These are phyloP conservation scores for Kwoniella sp. DNA, from an alignment of 768 basidiomycete species.

Conservation along the genomic window DNA sequence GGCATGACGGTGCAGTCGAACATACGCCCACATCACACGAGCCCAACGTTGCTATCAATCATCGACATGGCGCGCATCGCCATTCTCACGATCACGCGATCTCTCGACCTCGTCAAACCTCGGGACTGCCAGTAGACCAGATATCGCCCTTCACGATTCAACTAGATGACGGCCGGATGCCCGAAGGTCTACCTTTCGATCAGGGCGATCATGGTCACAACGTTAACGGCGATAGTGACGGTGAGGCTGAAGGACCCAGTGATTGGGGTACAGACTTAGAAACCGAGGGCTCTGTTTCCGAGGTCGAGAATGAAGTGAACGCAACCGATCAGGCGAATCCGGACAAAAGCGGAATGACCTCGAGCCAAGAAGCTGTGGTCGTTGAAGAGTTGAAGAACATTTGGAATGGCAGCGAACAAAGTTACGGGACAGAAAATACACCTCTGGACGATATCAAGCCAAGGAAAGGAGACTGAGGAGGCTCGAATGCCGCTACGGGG, in stretches of 20 bases:
- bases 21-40: neutral
- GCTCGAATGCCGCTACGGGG: too few species aligned
- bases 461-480: too few species aligned
- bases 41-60: neutral
- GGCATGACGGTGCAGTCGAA: neutral
- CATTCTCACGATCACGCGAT: neutral
- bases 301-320: slow-evolving; percentile 30
- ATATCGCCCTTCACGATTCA: slow-evolving; percentile 12
- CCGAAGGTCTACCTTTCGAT: neutral
- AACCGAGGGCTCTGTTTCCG: slow-evolving; percentile 35
- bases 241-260: slow-evolving; percentile 10
- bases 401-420: slow-evolving; percentile 9
- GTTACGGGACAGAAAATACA: neutral
- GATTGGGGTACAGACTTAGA: slow-evolving; percentile 38
- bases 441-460: too few species aligned
- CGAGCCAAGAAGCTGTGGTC: slow-evolving; percentile 8
- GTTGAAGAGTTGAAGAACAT: slow-evolving; percentile 18
- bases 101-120: neutral
- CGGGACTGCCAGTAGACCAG: neutral
- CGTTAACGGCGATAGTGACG: neutral
- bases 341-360: neutral
- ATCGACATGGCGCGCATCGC: neutral
- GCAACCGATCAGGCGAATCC: neutral
- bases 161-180: neutral
- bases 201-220: neutral